Evolutionary conservation across 257 asterid species (phyloP), one percentile per base, ranked within the genome.

Genomic region (Leonotis leonurus): DNA sequence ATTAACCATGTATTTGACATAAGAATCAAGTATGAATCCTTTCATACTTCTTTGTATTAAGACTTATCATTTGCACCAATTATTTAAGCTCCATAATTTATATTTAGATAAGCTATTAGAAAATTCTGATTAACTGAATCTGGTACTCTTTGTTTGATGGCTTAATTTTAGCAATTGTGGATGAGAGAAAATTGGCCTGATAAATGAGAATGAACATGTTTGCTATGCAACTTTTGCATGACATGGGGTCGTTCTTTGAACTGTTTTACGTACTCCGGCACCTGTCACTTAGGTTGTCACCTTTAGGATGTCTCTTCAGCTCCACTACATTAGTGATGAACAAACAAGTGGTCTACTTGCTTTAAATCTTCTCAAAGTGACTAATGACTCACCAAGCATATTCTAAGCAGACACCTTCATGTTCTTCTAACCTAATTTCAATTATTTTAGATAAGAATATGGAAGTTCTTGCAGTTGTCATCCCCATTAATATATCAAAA

Each of bases 301-400:
- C 70, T 65, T 68, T 48, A 16, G 59, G 55, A 50, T 60, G 73
- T 44, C 55, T 48, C 64, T 72, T 62, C 32, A 56, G 57, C 55
- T 40, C 69, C 69, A 57, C 61, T 50, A 56, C 43, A 29, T 63
- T 63, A 76, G 70, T 70, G 69, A 62, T 69, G n/a, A 44, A 30
- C 60, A 53, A 59, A 54, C 55, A 24, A 45, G 27, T 60, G 65
- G 39, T 33, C 53, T 49, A 24, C 64, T 17, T 37, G 55, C 64
- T n/a, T n/a, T 64, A 24, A 63, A 73, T 64, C 64, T 62, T 61
- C 65, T 44, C 30, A 51, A 70, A 58, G 65, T 67, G 75, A 68
- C 43, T 52, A 61, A 60, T 71, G 65, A 66, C 53, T 65, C 73
- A 65, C 54, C 60, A 54, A 65, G 68, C 77, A 66, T 58, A 44